phyloP scores from a whole-genome alignment of 192 early-diverging fungal species.

The Coemansia reversa region DNA sequence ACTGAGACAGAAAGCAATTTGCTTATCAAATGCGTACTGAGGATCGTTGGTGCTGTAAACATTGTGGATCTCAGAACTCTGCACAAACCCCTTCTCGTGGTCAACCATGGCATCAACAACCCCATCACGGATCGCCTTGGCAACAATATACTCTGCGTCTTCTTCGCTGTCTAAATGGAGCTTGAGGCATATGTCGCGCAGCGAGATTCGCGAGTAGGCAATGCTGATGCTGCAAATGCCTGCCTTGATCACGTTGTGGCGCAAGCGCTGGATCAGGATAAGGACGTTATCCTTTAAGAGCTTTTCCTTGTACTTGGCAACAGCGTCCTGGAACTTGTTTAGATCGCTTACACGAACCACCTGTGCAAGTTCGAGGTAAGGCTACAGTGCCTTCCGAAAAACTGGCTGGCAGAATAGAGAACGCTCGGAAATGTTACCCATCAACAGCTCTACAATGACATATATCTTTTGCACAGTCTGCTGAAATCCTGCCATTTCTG shows the following conservation, averaged over 20 bases:
- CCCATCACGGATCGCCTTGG: slow-evolving; percentile 97
- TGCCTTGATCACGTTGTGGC: slow-evolving; percentile 99
- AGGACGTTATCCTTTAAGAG: slow-evolving; percentile 89
- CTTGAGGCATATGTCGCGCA: slow-evolving; percentile 95
- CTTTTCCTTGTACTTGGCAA: slow-evolving; percentile 68
- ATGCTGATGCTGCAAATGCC: slow-evolving; percentile 96
- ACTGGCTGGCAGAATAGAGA: slow-evolving; percentile 87
- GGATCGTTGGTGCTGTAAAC: slow-evolving; percentile 98
- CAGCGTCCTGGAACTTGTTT: slow-evolving; percentile 85
- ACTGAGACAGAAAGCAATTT: slow-evolving; percentile 92
- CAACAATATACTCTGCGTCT: slow-evolving; percentile 98
- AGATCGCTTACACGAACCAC: slow-evolving; percentile 96
- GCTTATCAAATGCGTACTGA: slow-evolving; percentile 90
- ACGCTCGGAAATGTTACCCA: slow-evolving; percentile 98
- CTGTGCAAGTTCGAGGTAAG: slow-evolving; percentile 95
- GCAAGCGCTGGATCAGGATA: slow-evolving; percentile 89
- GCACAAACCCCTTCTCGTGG: slow-evolving; percentile 91
- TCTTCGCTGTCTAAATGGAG: slow-evolving; percentile 97
- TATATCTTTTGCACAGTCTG: slow-evolving; percentile 93
- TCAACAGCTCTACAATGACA: slow-evolving; percentile 96
- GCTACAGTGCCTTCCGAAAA: slow-evolving; percentile 78
- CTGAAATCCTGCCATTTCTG: slow-evolving; percentile 89
- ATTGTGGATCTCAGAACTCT: slow-evolving; percentile 90
- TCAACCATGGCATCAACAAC: slow-evolving; percentile 98
- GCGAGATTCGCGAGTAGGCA: slow-evolving; percentile 93